phyloP scores from a whole-genome alignment of 2,329 filamentous ascomycete species.

The Ambrosiella beaveri region DNA sequence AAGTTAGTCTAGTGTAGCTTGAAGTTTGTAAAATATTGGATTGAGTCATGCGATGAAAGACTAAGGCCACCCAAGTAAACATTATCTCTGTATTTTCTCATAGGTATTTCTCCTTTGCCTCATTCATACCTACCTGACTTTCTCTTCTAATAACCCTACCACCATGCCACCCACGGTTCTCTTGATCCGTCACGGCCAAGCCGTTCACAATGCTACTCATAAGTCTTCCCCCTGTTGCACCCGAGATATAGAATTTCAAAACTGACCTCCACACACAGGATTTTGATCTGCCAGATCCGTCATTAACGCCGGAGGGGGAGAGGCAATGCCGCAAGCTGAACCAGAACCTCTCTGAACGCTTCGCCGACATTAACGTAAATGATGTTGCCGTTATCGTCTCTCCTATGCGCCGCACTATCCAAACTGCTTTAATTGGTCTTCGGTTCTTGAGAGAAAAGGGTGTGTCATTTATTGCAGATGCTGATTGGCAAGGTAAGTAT shows the following conservation, averaged over 20 bases:
- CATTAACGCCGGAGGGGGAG: constrained; percentile 31
- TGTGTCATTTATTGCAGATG: constrained; percentile 37
- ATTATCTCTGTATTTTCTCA: neutral
- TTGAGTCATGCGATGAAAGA: neutral
- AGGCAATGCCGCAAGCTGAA: constrained; percentile 31
- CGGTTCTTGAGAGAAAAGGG: constrained; percentile 39
- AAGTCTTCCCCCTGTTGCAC: constrained; percentile 19
- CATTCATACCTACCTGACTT: neutral
- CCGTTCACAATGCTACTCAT: constrained; percentile 36
- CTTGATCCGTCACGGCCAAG: constrained; percentile 77
- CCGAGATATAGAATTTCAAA: neutral
- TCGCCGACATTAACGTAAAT: constrained; percentile 18
- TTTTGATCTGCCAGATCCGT: constrained; percentile 32
- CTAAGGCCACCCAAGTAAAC: neutral
- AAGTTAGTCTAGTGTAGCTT: neutral
- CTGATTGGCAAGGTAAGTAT: constrained; percentile 44
- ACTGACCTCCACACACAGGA: constrained; percentile 22
- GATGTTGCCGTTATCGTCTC: constrained; percentile 40
- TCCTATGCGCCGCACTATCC: constrained; percentile 47
- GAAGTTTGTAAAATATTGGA: neutral
- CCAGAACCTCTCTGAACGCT: constrained; percentile 24
- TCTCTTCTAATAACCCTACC: neutral
- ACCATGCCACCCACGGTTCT: constrained; percentile 46
- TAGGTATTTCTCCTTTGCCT: neutral
- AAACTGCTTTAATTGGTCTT: constrained; percentile 42